Conservation (phyloP, 495 filamentous ascomycete genomes). For the Pyrenula aspistea region DNA sequence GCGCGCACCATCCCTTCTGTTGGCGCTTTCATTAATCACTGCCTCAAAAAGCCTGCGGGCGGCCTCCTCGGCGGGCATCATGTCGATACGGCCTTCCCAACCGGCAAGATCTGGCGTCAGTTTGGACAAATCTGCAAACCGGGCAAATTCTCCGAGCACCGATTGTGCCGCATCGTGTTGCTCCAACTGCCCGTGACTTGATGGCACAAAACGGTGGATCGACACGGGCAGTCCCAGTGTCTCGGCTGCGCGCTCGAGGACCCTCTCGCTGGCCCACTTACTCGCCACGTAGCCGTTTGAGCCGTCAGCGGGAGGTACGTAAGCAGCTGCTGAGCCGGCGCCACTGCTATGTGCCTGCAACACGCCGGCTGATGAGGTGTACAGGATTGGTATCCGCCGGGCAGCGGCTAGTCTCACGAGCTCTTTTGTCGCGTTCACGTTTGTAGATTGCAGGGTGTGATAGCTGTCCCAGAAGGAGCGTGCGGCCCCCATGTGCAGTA, state of each 20-base stretch:
- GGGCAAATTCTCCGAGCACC: slow-evolving; percentile 1
- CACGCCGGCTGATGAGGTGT: slow-evolving; percentile 22
- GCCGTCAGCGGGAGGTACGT: slow-evolving; percentile 11
- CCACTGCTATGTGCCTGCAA: neutral
- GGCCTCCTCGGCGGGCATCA: slow-evolving; percentile 2
- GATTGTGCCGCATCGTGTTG: neutral
- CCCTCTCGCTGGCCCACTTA: slow-evolving; percentile 34
- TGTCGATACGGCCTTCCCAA: slow-evolving; percentile 6
- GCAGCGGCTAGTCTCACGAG: slow-evolving; percentile 16
- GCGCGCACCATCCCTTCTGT: neutral
- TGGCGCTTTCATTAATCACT: neutral
- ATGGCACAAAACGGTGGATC: slow-evolving; percentile 11
- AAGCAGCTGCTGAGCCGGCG: slow-evolving; percentile 5
- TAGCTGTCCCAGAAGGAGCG: slow-evolving; percentile 30
- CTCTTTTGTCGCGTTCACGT: slow-evolving; percentile 23
- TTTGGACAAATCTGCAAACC: slow-evolving; percentile 2
- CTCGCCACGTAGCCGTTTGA: slow-evolving; percentile 28
- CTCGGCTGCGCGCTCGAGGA: slow-evolving; percentile 20
- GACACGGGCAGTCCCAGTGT: slow-evolving; percentile 12
- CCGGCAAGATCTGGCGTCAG: slow-evolving; percentile 4
- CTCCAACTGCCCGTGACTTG: neutral
- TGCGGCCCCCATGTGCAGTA: slow-evolving; percentile 33
- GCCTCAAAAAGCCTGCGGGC: neutral
- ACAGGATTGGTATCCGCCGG: slow-evolving; percentile 28
- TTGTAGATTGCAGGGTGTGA: slow-evolving; percentile 16